Evolutionary conservation across 345 rosid genomes (phyloP).

Genomic region (Cardamine occulta): DNA sequence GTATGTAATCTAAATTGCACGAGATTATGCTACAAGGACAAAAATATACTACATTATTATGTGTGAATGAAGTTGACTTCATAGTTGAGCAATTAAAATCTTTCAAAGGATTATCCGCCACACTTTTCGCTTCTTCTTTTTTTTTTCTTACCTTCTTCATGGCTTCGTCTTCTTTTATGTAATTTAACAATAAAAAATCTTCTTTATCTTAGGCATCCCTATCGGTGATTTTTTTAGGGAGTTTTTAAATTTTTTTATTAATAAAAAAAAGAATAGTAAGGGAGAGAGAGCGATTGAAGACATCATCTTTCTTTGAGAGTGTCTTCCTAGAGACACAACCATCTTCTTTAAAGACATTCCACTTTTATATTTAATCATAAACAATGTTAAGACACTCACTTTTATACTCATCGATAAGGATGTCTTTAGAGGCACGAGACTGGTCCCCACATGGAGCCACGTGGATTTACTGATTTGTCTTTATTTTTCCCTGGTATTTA

Average conservation of each 20-base stretch:
- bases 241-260: no score
- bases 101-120: slow-evolving; percentile 12
- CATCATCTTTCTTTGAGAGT: no score
- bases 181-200: slow-evolving; percentile 1
- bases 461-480: slow-evolving; percentile 32
- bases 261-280: no score
- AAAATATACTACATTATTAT: not conserved
- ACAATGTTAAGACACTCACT: no score
- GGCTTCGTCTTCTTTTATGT: slow-evolving; percentile 18
- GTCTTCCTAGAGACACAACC: no score
- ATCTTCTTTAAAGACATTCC: no score
- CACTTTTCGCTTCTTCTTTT: not conserved
- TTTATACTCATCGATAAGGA: no score
- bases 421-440: slow-evolving; percentile 32
- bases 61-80: slow-evolving; percentile 6
- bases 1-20: not conserved
- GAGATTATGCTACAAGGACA: not conserved
- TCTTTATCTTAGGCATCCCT: not conserved
- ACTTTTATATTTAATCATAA: no score
- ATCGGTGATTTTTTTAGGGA: no score
- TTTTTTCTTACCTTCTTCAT: not conserved
- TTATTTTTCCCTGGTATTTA: not conserved
- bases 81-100: not conserved
- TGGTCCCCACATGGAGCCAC: slow-evolving; percentile 40
- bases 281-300: no score